Base-by-base conservation (phyloP, 2,329 filamentous ascomycete species). In the Sphaerostilbella broomeana region DNA sequence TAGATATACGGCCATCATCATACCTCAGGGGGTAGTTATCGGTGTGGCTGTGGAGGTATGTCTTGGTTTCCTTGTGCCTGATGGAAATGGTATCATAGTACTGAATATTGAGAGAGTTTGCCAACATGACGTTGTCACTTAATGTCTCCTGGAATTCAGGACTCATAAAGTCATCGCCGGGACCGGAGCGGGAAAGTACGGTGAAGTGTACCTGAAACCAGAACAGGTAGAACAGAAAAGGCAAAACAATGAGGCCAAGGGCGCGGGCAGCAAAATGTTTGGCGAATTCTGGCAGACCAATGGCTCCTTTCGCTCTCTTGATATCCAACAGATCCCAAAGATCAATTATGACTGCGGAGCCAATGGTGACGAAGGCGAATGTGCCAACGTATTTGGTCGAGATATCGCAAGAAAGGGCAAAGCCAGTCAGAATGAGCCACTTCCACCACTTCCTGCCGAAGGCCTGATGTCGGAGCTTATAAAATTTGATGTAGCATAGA, bases 191-290 rank as follows among this genome's bases (percentile, higher is more conserved):
- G 50, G 69, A 83, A 47, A 98, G 74, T 53, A 98, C 86, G 30
- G 86, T 75, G 62, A 98, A 98, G 68, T 98, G 92, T 20, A 98
- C 89, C 73, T 98, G 92, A 81, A 98, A 98, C 92, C 92, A 98
- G 74, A 98, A 97, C 32, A 98, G 77, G 65, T 98, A 98, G 66
- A 98, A 94, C 56, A 97, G 72, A 72, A 98, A 95, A 11, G 92
- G 92, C 51, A 97, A 77, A 50, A 95, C 61, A 52, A 97, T 86
- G 40, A 98, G 72, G 11, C 85, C 89, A 48, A 94, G 70, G n/a
- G 81, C 77, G 37, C 92, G 85, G 47, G 92, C 92, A 26, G 70
- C 76, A 59, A 98, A 94, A 65, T 98, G 92, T 68, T 94, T 90
- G 49, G 73, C 77, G 59, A 95, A 97, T 28, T 85, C 74, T 34